phyloP scores from a whole-genome alignment of 106 monocot species.

The Narthecium ossifragum region DNA sequence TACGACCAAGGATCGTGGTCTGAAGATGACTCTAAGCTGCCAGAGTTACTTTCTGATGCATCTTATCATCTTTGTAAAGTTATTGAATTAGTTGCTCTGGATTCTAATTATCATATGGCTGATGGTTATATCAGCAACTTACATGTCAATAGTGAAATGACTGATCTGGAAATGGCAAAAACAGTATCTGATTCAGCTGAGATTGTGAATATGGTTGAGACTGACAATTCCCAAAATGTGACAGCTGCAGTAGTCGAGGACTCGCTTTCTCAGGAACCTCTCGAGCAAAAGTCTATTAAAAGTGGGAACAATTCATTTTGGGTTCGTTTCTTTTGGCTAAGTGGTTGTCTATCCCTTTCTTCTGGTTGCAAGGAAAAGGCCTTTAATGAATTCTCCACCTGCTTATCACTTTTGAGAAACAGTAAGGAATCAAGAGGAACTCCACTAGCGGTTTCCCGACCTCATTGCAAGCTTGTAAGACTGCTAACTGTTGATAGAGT shows the following conservation, averaged over 20 bases:
- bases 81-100: conserved; percentile 64
- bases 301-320: conserved; percentile 37
- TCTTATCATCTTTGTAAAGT: conserved; percentile 95
- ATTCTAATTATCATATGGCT: conserved; percentile 25
- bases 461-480: conserved; percentile 64
- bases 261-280: conserved; percentile 19
- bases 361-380: conserved; percentile 54
- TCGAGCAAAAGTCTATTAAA: conserved; percentile 7
- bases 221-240: conserved; percentile 7
- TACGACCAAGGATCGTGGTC: conserved; percentile 61
- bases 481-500: conserved; percentile 59
- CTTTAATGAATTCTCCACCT: conserved; percentile 49
- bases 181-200: background rate
- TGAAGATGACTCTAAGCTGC: conserved; percentile 29
- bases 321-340: conserved; percentile 85
- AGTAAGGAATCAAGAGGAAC: conserved; percentile 18
- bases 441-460: conserved; percentile 31
- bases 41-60: conserved; percentile 58
- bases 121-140: conserved; percentile 8
- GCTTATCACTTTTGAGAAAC: conserved; percentile 54
- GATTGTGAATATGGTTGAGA: conserved; percentile 5
- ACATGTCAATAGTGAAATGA: background rate
- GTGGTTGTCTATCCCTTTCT: conserved; percentile 71
- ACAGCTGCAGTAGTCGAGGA: background rate
- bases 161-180: conserved; percentile 5